These are phyloP conservation scores for Pachysolen tannophilus DNA, from an alignment of 805 yeast genomes.

Conservation along the genomic window DNA sequence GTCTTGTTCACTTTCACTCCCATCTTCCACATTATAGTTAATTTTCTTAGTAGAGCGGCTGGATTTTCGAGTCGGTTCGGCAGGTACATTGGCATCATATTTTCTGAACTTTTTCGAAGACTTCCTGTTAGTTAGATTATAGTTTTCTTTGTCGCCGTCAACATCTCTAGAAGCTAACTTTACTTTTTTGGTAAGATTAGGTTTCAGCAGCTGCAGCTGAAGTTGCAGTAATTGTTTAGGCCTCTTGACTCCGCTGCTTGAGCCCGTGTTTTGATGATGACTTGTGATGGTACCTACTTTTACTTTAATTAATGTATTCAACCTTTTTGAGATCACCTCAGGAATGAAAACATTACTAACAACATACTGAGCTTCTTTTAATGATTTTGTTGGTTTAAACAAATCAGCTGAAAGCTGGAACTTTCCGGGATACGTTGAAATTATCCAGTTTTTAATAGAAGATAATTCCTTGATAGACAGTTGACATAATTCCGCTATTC, in stretches of 20 bases:
- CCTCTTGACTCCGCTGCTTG: constrained; percentile 7
- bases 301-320: constrained; percentile 24
- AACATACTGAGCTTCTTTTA: constrained; percentile 48
- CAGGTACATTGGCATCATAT: not conserved
- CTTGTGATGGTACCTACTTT: constrained; percentile 10
- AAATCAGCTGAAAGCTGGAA: constrained; percentile 62
- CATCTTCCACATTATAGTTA: constrained; percentile 18
- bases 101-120: constrained; percentile 1
- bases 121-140: constrained; percentile 5
- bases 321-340: constrained; percentile 31
- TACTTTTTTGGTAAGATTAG: constrained; percentile 5
- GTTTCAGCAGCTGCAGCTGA: constrained; percentile 8
- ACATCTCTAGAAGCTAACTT: not conserved
- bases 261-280: constrained; percentile 5
- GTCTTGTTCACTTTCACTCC: constrained; percentile 23
- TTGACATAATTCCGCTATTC: constrained; percentile 69
- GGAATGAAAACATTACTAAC: constrained; percentile 50
- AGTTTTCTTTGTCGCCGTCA: not conserved
- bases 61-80: not conserved
- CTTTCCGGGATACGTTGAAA: constrained; percentile 79
- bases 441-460: constrained; percentile 55
- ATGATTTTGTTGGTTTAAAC: constrained; percentile 51
- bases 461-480: constrained; percentile 51
- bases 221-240: too few species aligned
- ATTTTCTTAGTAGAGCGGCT: not conserved